These are phyloP conservation scores for Schwanniomyces yamadae DNA, from an alignment of 805 yeast genomes.

Conservation along the genomic window DNA sequence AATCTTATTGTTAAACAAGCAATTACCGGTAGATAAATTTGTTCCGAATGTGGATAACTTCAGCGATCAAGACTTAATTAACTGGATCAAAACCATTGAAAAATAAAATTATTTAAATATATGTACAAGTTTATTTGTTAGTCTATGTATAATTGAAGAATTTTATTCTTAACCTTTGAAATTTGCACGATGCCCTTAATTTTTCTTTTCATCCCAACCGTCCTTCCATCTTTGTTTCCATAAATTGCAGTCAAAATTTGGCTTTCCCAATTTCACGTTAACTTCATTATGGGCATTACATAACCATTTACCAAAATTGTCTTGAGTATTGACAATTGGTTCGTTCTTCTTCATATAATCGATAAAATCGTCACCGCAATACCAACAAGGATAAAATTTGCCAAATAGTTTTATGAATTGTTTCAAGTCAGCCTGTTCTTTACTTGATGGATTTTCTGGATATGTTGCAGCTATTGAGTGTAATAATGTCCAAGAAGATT, in stretches of 20 bases:
- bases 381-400: constrained; percentile 88
- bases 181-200: constrained; percentile 2
- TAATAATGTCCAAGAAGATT: constrained; percentile 87
- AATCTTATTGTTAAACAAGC: constrained; percentile 64
- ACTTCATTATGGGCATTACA: constrained; percentile 95
- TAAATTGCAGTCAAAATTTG: constrained; percentile 76
- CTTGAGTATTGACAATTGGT: constrained; percentile 64
- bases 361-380: constrained; percentile 84
- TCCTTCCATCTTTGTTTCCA: constrained; percentile 96
- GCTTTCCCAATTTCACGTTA: constrained; percentile 83
- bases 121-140: neutral
- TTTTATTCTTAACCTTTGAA: too few relatives aligned
- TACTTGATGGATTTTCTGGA: constrained; percentile 63
- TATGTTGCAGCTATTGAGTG: constrained; percentile 90
- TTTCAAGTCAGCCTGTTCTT: constrained; percentile 69
- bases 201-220: constrained; percentile 65
- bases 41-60: constrained; percentile 20
- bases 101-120: neutral
- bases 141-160: neutral
- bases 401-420: constrained; percentile 71
- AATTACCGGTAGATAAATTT: constrained; percentile 47
- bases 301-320: constrained; percentile 84
- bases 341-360: constrained; percentile 52
- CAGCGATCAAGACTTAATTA: constrained; percentile 28
- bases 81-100: constrained; percentile 20